Percentiles rank a stretch among this genome's conserved stretches.
phyloP scores from a whole-genome alignment of 73 alveolate species.

The Paramecium tetraurelia region DNA sequence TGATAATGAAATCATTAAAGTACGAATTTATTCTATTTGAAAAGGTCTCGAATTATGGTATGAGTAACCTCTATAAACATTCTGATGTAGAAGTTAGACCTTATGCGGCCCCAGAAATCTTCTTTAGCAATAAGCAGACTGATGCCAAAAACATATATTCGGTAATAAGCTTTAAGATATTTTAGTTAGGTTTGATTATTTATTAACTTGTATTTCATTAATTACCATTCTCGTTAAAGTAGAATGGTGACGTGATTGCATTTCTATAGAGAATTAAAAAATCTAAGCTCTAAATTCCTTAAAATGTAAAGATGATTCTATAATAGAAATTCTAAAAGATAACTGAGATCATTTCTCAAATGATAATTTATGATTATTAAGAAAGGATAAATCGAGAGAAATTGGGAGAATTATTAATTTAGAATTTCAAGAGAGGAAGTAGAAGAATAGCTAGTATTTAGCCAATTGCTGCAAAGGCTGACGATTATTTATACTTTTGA shows the following conservation, averaged over 20 bases:
- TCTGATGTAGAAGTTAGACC: neutral
- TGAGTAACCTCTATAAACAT: neutral
- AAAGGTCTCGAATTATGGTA: neutral
- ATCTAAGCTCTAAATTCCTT: neutral
- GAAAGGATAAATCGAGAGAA: neutral
- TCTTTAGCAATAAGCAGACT: neutral
- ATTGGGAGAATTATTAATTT: neutral
- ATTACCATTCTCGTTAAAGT: neutral
- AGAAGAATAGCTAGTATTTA: neutral
- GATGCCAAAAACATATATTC: neutral
- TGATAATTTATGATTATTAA: neutral
- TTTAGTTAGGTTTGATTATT: neutral
- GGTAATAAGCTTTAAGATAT: neutral
- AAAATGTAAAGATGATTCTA: neutral
- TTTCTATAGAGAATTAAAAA: neutral
- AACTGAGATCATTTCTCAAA: neutral
- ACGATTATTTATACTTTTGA: neutral
- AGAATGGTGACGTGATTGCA: neutral
- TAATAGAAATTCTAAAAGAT: neutral
- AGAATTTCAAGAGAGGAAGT: neutral
- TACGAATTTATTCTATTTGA: neutral
- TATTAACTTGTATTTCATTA: neutral
- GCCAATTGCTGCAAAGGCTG: neutral
- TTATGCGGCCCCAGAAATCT: neutral
- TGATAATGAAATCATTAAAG: neutral